Conservation (phyloP, 306 rosid genomes). For the Dryas octopetala region DNA sequence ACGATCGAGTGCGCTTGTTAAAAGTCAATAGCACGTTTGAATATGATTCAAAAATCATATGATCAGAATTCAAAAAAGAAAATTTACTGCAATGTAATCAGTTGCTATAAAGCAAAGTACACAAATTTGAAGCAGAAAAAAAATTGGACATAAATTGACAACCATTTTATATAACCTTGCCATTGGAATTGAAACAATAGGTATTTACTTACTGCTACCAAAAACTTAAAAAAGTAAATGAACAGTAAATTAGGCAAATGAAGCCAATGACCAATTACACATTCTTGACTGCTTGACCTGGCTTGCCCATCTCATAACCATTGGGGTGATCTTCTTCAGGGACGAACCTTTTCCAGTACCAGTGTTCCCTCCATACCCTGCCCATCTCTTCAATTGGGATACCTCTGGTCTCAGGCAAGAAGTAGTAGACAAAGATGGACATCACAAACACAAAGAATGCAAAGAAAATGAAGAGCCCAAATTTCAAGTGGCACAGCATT, state of each 20-base stretch:
- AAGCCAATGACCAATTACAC: constrained; percentile 32
- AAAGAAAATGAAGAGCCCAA: constrained; percentile 81
- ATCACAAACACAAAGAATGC: constrained; percentile 71
- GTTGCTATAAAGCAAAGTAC: too few species aligned
- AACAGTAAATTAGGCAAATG: background rate
- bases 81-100: too few species aligned
- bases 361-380: constrained; percentile 68
- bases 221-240: background rate
- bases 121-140: background rate
- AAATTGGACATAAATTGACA: background rate
- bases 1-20: too few species aligned
- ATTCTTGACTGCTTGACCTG: constrained; percentile 21
- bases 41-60: background rate
- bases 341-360: constrained; percentile 73
- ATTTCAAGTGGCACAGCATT: constrained; percentile 88
- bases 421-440: constrained; percentile 51
- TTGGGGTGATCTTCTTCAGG: constrained; percentile 31
- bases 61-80: background rate
- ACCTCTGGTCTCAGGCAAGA: constrained; percentile 83
- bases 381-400: constrained; percentile 93
- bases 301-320: constrained; percentile 44
- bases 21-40: too few species aligned
- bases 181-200: constrained; percentile 13
- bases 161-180: constrained; percentile 5
- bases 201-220: constrained; percentile 19